Conservation (phyloP, 2,329 filamentous ascomycete genomes). For the Monilinia aucupariae region DNA sequence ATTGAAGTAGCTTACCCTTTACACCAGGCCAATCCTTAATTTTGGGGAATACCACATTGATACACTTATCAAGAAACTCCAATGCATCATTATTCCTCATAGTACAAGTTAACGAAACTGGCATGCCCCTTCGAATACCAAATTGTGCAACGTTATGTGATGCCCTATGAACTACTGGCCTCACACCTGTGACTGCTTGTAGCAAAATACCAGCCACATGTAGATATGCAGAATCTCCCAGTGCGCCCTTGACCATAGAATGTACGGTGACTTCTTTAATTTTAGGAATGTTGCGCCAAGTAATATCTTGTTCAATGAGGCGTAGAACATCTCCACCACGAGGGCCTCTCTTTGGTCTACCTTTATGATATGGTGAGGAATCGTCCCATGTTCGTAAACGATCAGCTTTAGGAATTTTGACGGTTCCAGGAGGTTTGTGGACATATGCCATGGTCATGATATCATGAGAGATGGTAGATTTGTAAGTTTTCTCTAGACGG, state of each 20-base stretch:
- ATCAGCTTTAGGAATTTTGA: slow-evolving; percentile 50
- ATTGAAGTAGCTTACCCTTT: slow-evolving; percentile 41
- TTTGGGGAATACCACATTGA: slow-evolving; percentile 84
- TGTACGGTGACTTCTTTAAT: slow-evolving; percentile 78
- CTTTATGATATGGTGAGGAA: slow-evolving; percentile 90
- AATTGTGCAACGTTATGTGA: slow-evolving; percentile 69
- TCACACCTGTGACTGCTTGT: slow-evolving; percentile 77
- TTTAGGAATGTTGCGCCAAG: slow-evolving; percentile 79
- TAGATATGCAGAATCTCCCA: slow-evolving; percentile 66
- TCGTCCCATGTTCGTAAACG: slow-evolving; percentile 82
- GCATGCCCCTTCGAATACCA: slow-evolving; percentile 64
- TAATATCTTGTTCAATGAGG: slow-evolving; percentile 66
- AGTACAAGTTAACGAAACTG: slow-evolving; percentile 70
- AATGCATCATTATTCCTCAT: slow-evolving; percentile 76
- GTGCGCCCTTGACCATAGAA: slow-evolving; percentile 62
- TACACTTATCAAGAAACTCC: slow-evolving; percentile 83
- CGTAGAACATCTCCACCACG: slow-evolving; percentile 69
- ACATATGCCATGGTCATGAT: slow-evolving; percentile 84
- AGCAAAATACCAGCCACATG: slow-evolving; percentile 79
- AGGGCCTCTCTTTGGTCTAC: slow-evolving; percentile 77
- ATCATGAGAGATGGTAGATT: slow-evolving; percentile 79
- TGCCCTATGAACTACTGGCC: slow-evolving; percentile 63
- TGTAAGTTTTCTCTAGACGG: slow-evolving; percentile 83
- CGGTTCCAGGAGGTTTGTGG: slow-evolving; percentile 74
- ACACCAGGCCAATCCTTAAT: slow-evolving; percentile 94